Conservation (phyloP, 768 basidiomycete genomes). For the Pulveroboletus sp. region DNA sequence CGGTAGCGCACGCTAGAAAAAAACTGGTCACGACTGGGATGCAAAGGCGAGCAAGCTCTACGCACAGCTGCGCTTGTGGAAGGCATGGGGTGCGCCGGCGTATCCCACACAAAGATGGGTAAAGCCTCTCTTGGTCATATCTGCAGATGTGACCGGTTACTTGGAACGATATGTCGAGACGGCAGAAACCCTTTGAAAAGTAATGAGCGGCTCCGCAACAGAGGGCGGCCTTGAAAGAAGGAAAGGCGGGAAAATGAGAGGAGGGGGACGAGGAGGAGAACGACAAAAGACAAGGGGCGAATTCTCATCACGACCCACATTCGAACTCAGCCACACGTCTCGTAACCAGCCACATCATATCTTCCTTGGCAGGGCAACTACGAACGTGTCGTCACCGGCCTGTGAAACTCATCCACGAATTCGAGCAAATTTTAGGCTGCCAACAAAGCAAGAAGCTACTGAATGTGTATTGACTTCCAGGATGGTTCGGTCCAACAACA, state of each 20-base stretch:
- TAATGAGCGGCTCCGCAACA: conserved; percentile 30
- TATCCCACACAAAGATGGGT: conserved; percentile 22
- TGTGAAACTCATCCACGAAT: conserved; percentile 18
- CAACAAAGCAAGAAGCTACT: too few species aligned
- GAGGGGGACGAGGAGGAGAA: conserved; percentile 8
- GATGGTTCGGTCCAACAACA: too few species aligned
- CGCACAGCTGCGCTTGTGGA: conserved; percentile 28
- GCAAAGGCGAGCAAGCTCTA: background rate
- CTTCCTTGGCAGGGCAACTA: conserved; percentile 2
- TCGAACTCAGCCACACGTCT: conserved; percentile 24
- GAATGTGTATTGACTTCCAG: too few species aligned
- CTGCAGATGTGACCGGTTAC: too few species aligned
- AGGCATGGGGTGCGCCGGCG: conserved; percentile 17
- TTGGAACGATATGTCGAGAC: background rate
- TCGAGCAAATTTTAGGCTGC: too few species aligned
- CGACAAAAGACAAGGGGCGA: conserved; percentile 1
- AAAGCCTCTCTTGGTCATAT: conserved; percentile 31
- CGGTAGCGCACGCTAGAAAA: conserved; percentile 47
- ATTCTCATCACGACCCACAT: conserved; percentile 3
- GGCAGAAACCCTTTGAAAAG: conserved; percentile 3
- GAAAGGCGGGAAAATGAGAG: conserved; percentile 20
- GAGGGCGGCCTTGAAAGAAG: conserved; percentile 20
- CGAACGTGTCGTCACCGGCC: conserved; percentile 10
- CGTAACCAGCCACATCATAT: too few species aligned
- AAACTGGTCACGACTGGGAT: background rate